Conservation (phyloP, 2,329 filamentous ascomycete species). For the Ceratocystis papillata region DNA sequence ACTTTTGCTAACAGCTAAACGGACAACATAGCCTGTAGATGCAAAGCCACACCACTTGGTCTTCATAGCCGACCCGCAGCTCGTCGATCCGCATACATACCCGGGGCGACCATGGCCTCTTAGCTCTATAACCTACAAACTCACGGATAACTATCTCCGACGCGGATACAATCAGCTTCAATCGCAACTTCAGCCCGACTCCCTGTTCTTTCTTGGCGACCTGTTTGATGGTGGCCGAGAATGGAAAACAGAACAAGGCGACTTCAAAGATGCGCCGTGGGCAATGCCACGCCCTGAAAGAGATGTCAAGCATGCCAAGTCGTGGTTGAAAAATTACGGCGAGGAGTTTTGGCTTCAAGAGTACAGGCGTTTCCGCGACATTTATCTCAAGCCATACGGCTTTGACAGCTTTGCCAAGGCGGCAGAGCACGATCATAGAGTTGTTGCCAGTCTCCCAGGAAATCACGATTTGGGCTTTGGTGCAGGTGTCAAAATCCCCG, state of each 20-base stretch:
- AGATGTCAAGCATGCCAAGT: slow-evolving; percentile 48
- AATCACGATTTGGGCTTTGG: slow-evolving; percentile 95
- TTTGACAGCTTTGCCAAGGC: slow-evolving; percentile 44
- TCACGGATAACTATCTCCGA: slow-evolving; percentile 84
- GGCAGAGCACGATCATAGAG: slow-evolving; percentile 58
- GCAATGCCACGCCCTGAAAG: slow-evolving; percentile 40
- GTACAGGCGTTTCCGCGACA: slow-evolving; percentile 71
- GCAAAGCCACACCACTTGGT: slow-evolving; percentile 74
- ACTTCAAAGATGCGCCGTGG: slow-evolving; percentile 51
- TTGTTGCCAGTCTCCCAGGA: slow-evolving; percentile 78
- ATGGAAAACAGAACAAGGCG: slow-evolving; percentile 64
- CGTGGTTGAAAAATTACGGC: slow-evolving; percentile 64
- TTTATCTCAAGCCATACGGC: slow-evolving; percentile 54
- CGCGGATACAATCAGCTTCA: slow-evolving; percentile 74
- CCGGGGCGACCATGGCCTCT: slow-evolving; percentile 60
- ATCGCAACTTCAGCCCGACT: slow-evolving; percentile 65
- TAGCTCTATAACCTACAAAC: slow-evolving; percentile 41
- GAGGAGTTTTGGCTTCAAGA: slow-evolving; percentile 78
- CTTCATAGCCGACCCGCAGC: slow-evolving; percentile 80
- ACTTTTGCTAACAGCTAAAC: slow-evolving; percentile 4
- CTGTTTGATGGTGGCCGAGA: slow-evolving; percentile 92
- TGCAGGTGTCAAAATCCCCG: slow-evolving; percentile 65
- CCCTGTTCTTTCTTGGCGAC: slow-evolving; percentile 82
- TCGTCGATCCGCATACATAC: slow-evolving; percentile 92
- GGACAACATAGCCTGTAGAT: slow-evolving; percentile 52